These are phyloP conservation scores for Fusarium poae DNA, from an alignment of 2,329 filamentous ascomycete species.

Conservation along the genomic window DNA sequence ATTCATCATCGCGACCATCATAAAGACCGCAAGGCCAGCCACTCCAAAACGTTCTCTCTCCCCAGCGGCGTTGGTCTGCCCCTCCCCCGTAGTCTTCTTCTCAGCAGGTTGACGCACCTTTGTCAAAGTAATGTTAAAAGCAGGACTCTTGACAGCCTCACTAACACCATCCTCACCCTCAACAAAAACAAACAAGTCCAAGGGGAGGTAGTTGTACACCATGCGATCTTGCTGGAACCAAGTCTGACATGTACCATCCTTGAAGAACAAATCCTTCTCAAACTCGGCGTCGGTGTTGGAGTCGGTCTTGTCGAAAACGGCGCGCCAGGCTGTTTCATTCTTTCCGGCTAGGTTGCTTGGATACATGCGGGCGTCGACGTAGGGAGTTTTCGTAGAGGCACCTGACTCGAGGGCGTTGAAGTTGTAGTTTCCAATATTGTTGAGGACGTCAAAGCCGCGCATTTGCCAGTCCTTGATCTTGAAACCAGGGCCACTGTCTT, in stretches of 20 bases:
- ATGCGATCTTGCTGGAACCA: conserved; percentile 53
- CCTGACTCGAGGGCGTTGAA: conserved; percentile 32
- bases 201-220: conserved; percentile 51
- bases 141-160: conserved; percentile 43
- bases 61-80: conserved; percentile 1
- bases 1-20: conserved; percentile 27
- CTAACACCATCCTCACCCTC: conserved; percentile 25
- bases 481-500: conserved; percentile 57
- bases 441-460: conserved; percentile 57
- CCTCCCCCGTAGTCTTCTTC: conserved; percentile 23
- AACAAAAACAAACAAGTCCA: conserved; percentile 52
- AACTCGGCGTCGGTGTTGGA: conserved; percentile 31
- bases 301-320: conserved; percentile 47
- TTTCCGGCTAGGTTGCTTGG: conserved; percentile 46
- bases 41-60: conserved; percentile 12
- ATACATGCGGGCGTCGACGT: conserved; percentile 50
- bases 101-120: conserved; percentile 45
- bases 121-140: conserved; percentile 48
- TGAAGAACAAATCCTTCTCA: conserved; percentile 48
- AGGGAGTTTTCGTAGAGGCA: conserved; percentile 10
- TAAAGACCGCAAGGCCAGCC: conserved; percentile 6
- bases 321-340: conserved; percentile 52
- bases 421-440: conserved; percentile 51
- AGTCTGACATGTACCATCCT: conserved; percentile 49
- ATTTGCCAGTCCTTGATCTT: conserved; percentile 56